phyloP scores from a whole-genome alignment of 805 yeast species.

The Ogataea siamensis region DNA sequence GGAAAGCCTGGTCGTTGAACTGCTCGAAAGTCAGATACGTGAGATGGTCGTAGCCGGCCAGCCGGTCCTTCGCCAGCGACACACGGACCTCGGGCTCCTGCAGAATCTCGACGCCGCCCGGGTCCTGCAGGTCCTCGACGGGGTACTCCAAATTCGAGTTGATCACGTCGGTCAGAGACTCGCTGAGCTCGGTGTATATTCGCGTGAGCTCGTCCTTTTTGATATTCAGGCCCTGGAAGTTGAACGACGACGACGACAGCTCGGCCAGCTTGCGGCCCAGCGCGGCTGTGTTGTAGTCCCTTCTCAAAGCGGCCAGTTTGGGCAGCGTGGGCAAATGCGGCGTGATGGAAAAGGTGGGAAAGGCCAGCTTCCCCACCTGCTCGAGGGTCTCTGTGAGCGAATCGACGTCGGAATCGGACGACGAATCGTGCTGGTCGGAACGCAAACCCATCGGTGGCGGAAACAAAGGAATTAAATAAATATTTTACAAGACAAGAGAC shows the following conservation, averaged over 20 bases:
- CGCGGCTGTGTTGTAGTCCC: constrained; percentile 15
- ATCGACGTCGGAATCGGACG: constrained; percentile 32
- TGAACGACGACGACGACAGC: constrained; percentile 26
- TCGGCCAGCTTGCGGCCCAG: constrained; percentile 27
- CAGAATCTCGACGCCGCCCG: constrained; percentile 20
- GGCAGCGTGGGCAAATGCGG: constrained; percentile 34
- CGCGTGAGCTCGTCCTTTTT: constrained; percentile 22
- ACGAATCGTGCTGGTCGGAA: constrained; percentile 4
- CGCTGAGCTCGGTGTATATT: constrained; percentile 29
- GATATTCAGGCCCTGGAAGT: constrained; percentile 29
- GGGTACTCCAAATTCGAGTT: constrained; percentile 49
- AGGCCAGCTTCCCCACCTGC: constrained; percentile 44
- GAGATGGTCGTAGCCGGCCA: constrained; percentile 27
- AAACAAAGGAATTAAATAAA: not conserved
- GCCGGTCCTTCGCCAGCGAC: constrained; percentile 11
- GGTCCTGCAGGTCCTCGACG: constrained; percentile 41
- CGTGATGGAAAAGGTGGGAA: constrained; percentile 26
- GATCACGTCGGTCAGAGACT: constrained; percentile 39
- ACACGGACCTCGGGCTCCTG: constrained; percentile 15
- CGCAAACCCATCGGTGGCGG: not conserved
- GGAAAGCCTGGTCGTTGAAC: constrained; percentile 34
- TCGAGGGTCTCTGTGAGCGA: constrained; percentile 48
- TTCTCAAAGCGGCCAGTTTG: constrained; percentile 25
- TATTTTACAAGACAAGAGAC: too few relatives aligned
- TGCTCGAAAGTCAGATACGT: constrained; percentile 34